A percentile compares a stretch with the other conserved stretches of the same genome.
These are phyloP conservation scores for Saccharomycopsis sp. DNA, from an alignment of 805 yeast genomes.

Conservation along the genomic window DNA sequence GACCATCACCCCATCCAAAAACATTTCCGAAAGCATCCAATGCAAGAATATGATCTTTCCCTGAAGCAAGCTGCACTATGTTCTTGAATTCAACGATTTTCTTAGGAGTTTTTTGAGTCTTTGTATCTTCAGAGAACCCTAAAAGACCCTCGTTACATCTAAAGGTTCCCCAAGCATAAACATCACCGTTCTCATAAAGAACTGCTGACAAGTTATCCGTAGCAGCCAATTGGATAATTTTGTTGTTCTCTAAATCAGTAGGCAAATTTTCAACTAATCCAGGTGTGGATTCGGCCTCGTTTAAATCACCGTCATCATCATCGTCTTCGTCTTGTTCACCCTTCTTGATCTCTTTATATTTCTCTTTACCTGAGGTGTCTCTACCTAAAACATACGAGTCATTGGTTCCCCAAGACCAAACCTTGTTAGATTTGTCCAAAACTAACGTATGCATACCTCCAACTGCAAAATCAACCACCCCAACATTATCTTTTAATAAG, in stretches of 20 bases:
- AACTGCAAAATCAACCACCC: constrained; percentile 79
- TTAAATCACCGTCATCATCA: constrained; percentile 74
- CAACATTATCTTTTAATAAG: constrained; percentile 52
- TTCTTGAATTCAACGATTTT: constrained; percentile 55
- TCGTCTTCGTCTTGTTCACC: constrained; percentile 56
- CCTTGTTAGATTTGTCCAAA: constrained; percentile 60
- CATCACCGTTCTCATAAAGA: constrained; percentile 72
- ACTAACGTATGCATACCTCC: constrained; percentile 97
- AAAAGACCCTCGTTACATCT: constrained; percentile 87
- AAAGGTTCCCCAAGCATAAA: constrained; percentile 97
- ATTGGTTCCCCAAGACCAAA: constrained; percentile 99
- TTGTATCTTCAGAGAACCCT: constrained; percentile 65
- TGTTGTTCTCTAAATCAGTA: constrained; percentile 32
- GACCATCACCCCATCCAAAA: constrained; percentile 97
- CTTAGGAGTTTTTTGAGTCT: constrained; percentile 61
- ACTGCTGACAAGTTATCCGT: constrained; percentile 88
- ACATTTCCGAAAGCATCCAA: constrained; percentile 80
- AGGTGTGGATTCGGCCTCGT: constrained; percentile 87
- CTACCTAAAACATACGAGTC: constrained; percentile 91
- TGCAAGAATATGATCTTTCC: constrained; percentile 88
- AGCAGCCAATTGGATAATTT: constrained; percentile 78
- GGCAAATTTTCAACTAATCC: constrained; percentile 66
- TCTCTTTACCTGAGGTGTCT: constrained; percentile 64
- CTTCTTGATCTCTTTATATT: constrained; percentile 60
- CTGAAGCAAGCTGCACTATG: constrained; percentile 79